Conservation (phyloP, 2,329 filamentous ascomycete species). For the Hypoxylon sp. region DNA sequence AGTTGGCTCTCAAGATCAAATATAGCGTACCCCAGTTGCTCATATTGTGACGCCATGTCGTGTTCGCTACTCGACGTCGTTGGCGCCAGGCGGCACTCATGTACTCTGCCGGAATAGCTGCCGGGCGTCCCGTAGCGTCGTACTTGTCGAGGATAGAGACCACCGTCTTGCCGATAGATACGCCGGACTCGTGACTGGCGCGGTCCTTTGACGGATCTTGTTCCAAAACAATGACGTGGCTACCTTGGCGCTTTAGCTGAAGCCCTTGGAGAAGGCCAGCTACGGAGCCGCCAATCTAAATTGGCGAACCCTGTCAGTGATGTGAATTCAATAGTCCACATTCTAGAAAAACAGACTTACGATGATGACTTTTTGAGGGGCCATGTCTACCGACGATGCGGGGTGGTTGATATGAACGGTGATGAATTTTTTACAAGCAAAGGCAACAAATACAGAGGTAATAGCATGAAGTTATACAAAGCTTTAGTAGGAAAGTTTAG, state of each 20-base stretch:
- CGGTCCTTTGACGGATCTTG: conserved; percentile 16
- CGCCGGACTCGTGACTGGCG: conserved; percentile 16
- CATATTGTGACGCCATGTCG: conserved; percentile 15
- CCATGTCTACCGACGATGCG: background rate
- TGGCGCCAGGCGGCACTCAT: conserved; percentile 16
- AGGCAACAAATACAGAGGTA: background rate
- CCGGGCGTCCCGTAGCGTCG: conserved; percentile 11
- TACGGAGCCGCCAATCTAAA: conserved; percentile 12
- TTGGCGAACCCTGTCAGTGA: background rate
- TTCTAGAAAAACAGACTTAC: background rate
- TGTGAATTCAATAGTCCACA: no score
- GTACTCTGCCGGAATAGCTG: conserved; percentile 11
- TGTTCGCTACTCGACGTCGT: conserved; percentile 10
- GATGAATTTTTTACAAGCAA: background rate
- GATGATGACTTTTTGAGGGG: conserved; percentile 15
- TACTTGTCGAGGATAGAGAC: conserved; percentile 17
- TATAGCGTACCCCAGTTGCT: conserved; percentile 58
- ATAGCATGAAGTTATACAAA: conserved; percentile 2
- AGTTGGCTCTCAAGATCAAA: conserved; percentile 58
- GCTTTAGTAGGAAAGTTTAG: background rate
- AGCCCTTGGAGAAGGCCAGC: conserved; percentile 15
- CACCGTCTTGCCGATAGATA: conserved; percentile 13
- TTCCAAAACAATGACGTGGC: conserved; percentile 10
- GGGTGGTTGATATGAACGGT: background rate
- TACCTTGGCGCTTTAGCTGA: conserved; percentile 14